phyloP scores from a whole-genome alignment of 225 moss, liverwort and hornwort species.

The Polytrichum commune region DNA sequence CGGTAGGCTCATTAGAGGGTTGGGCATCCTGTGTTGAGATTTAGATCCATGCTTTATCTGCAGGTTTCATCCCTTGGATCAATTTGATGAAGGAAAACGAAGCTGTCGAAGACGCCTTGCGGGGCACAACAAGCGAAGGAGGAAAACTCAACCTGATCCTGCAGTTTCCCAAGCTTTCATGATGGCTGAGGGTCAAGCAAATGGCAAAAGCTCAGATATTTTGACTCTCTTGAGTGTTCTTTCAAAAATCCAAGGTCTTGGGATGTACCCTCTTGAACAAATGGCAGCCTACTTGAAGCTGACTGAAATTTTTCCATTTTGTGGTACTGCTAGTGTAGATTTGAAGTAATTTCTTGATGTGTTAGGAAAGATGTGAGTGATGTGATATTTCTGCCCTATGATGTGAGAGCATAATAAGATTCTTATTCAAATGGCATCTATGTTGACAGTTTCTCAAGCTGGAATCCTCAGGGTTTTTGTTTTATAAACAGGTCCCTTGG shows the following conservation, averaged over 20 bases:
- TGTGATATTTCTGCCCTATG: too few relatives aligned
- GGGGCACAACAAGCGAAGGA: conserved; percentile 91
- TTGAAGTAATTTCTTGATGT: too few relatives aligned
- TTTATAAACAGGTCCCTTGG: conserved; percentile 36
- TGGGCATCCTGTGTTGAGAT: neutral
- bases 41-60: neutral
- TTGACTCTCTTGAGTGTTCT: conserved; percentile 62
- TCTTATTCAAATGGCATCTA: too few relatives aligned
- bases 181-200: conserved; percentile 50
- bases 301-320: too few relatives aligned
- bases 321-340: too few relatives aligned
- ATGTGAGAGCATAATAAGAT: too few relatives aligned
- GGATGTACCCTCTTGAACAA: neutral
- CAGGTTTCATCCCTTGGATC: conserved; percentile 77
- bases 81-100: conserved; percentile 91
- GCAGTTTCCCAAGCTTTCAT: conserved; percentile 35
- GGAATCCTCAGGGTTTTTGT: too few relatives aligned
- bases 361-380: too few relatives aligned
- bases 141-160: conserved; percentile 85
- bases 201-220: conserved; percentile 52
- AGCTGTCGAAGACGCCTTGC: conserved; percentile 91
- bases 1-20: too few relatives aligned
- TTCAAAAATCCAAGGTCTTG: conserved; percentile 57
- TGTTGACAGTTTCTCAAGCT: too few relatives aligned
- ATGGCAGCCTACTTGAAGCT: too few relatives aligned